A percentile compares a stretch with the other conserved stretches of the same genome.
Conservation (phyloP, 371 early-diverging fungal species). For the Rhizopus stolonifer region DNA sequence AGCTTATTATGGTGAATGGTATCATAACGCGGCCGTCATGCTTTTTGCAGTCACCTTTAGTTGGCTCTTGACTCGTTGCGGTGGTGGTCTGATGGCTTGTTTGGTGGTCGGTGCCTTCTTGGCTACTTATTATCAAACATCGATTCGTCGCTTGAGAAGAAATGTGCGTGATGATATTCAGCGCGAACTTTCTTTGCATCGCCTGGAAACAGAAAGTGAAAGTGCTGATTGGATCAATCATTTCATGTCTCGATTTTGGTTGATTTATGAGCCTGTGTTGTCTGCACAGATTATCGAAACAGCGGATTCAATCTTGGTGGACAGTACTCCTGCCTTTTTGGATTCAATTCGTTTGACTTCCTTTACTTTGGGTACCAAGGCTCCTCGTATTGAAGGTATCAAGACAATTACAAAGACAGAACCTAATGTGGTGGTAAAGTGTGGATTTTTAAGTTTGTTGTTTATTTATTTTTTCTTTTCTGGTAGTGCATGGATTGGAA, state of each 20-base stretch:
- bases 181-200: slow-evolving; percentile 58
- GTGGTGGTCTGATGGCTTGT: slow-evolving; percentile 37
- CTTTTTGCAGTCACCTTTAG: slow-evolving; percentile 34
- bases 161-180: slow-evolving; percentile 72
- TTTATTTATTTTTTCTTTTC: not conserved
- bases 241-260: slow-evolving; percentile 86
- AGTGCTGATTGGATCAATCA: slow-evolving; percentile 98
- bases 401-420: slow-evolving; percentile 79
- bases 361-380: slow-evolving; percentile 96
- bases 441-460: not conserved
- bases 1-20: slow-evolving; percentile 42
- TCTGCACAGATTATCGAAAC: slow-evolving; percentile 77
- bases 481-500: slow-evolving; percentile 69
- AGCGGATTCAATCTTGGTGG: slow-evolving; percentile 76
- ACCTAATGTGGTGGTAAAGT: slow-evolving; percentile 78
- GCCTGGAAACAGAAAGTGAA: slow-evolving; percentile 70
- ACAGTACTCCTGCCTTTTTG: slow-evolving; percentile 88
- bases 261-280: slow-evolving; percentile 91
- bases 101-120: slow-evolving; percentile 47
- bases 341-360: slow-evolving; percentile 88
- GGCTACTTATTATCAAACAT: slow-evolving; percentile 77
- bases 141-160: slow-evolving; percentile 70
- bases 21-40: slow-evolving; percentile 36
- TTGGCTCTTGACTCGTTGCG: slow-evolving; percentile 34
- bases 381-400: slow-evolving; percentile 94